Evolutionary conservation across 306 rosid species (phyloP), one percentile per base, ranked within the genome.

Genomic region (Trifolium repens): DNA sequence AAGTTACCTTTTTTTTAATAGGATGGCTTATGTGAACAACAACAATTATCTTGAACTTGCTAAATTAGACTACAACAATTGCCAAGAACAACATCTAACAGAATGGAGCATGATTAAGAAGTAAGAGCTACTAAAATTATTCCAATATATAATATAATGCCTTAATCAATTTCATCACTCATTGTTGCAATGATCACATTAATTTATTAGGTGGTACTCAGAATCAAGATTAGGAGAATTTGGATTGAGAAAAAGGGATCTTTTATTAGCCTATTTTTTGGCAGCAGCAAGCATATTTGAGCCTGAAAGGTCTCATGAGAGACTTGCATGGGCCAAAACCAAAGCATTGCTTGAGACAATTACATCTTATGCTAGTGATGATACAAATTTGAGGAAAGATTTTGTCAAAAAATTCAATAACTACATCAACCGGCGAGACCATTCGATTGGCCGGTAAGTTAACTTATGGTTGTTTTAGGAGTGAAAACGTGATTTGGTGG

Each of bases 241-340:
- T 69, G 98, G 98, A 76, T 69, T 85, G 60, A 88, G 88, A 79
- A 84, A 76, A 83, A 88, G 75, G 14, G 70, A 66, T 37, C 92
- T 92, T 54, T 81, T 96, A 6, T 67, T 83, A 60, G 83, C 91
- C 2, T 96, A 92, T 81, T 96, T 86, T 87, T 54, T 93, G 26
- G 96, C 97, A 7, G 84, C 91, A 16, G 86, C 91, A 7, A 88
- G 59, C 74, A 91, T 96, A 39, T 96, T 76, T 77, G 99, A 96
- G 60, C 87, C 98, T 2, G 94, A 90, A 46, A 88, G 84, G 59
- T 91, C 86, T 0, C 85, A 64, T 9, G 96, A 89, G 73, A 79
- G 99, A 44, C 60, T 90, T 55, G 96, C 96, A 13, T 96, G 99
- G 98, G 83, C 91, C 15, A 90, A 90, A 80, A 88, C 94, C 9